Base-by-base conservation (phyloP, 73 alveolate species). In the Loxodes magnus region DNA sequence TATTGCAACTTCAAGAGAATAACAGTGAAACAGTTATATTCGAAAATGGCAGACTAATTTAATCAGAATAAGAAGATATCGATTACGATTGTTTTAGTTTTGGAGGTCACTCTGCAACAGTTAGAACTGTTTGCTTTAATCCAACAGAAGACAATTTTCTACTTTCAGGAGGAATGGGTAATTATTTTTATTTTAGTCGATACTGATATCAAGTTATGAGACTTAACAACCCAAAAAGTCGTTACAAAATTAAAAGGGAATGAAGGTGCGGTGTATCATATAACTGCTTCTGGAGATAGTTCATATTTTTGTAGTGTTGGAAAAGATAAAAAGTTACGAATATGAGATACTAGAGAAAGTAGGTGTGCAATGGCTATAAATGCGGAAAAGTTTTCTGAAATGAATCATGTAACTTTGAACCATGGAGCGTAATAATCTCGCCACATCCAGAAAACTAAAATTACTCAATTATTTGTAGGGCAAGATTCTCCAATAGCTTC, bases 171-270 rank as follows among this genome's bases (percentile, higher is more conserved):
- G 96, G 96, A 27, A 63, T 71, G 34, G 77, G 35, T 17, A 92
- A 93, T 38, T 67, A 88, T 53, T 71, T 71, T 51, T 66, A n/a
- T n/a, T n/a, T n/a, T n/a, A n/a, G n/a, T n/a, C n/a, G n/a, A n/a
- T n/a, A n/a, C n/a, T n/a, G n/a, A n/a, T n/a, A n/a, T 93, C 6
- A 93, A 79, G 64, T 67, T 93, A 23, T 93, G 99, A 97, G 89
- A 93, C 73, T 77, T 90, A 37, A 97, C 88, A 56, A 93, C 86
- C 44, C 92, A 94, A 50, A 48, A 63, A 39, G 57, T 74, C 43
- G 58, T 74, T 23, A 78, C 89, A 26, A 84, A 75, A 34, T 43
- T 82, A 38, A 78, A 74, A 19, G 98, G 94, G 0, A 97, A 93
- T 61, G 48, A 58, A 20, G 84, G 84, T 28, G 88, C 94, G 37